Evolutionary conservation across 208 protist genomes (phyloP).

Genomic region (Blastocrithidia nonstop): DNA sequence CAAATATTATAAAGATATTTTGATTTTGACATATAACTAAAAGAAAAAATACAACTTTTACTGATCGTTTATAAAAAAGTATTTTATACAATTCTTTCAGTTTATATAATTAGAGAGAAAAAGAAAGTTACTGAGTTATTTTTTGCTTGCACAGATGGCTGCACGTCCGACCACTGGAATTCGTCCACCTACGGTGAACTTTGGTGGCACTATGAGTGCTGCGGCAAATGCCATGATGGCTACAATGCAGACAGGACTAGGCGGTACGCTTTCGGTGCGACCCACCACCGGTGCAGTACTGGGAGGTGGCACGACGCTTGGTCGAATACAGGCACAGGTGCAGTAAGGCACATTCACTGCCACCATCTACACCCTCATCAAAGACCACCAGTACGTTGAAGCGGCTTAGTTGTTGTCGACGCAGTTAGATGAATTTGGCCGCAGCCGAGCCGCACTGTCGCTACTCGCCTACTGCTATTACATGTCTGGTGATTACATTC

Average conservation of each 20-base stretch:
- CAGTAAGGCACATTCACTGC: slow-evolving; percentile 92
- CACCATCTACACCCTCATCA: slow-evolving; percentile 89
- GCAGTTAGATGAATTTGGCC: slow-evolving; percentile 88
- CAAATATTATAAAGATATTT: no score
- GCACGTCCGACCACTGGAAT: slow-evolving; percentile 43
- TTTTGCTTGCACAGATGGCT: no score
- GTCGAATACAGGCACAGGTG: slow-evolving; percentile 77
- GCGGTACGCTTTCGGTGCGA: slow-evolving; percentile 43
- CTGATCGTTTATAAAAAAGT: neutral
- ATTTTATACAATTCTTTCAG: no score
- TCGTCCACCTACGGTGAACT: slow-evolving; percentile 26
- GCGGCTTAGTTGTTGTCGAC: slow-evolving; percentile 77
- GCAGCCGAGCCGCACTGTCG: slow-evolving; percentile 90
- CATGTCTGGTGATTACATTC: slow-evolving; percentile 84
- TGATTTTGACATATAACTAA: no score
- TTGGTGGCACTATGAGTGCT: slow-evolving; percentile 13
- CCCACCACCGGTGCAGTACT: slow-evolving; percentile 74
- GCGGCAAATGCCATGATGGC: slow-evolving; percentile 28
- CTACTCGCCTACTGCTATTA: slow-evolving; percentile 95
- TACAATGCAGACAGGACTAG: slow-evolving; percentile 68
- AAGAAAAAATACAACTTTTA: neutral
- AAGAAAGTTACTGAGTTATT: no score
- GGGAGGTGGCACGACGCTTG: slow-evolving; percentile 83
- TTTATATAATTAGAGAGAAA: no score
- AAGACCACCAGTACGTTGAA: slow-evolving; percentile 89